Percentiles rank a stretch among this genome's conserved stretches.
phyloP scores from a whole-genome alignment of 164 flowering plant genomes.

The Nymphaea colorata region DNA sequence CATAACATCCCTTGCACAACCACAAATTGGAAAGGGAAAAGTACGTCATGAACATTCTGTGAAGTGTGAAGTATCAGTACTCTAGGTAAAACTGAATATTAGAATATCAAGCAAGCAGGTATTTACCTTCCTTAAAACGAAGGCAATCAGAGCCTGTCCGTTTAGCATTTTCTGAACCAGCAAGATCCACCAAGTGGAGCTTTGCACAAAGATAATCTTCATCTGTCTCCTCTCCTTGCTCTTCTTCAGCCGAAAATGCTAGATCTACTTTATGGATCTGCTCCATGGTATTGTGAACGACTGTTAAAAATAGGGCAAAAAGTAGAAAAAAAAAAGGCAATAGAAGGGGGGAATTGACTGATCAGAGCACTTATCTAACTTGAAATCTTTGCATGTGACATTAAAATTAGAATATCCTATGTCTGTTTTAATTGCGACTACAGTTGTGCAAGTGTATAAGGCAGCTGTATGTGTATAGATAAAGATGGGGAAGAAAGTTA shows the following conservation, averaged over 20 bases:
- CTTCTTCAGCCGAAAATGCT: conserved; percentile 18
- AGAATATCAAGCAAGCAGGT: neutral
- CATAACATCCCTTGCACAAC: too few relatives aligned
- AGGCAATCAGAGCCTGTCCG: conserved; percentile 97
- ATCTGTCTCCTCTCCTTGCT: conserved; percentile 20
- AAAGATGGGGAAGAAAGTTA: conserved; percentile 24
- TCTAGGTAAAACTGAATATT: too few relatives aligned
- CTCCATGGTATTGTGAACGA: conserved; percentile 97
- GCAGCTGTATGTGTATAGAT: neutral
- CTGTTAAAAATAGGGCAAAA: conserved; percentile 24
- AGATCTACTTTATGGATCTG: conserved; percentile 63
- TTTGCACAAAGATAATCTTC: conserved; percentile 94
- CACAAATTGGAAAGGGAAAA: too few relatives aligned
- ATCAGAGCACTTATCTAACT: too few relatives aligned
- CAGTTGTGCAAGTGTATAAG: too few relatives aligned
- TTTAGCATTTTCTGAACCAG: conserved; percentile 97
- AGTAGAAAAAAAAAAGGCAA: too few relatives aligned
- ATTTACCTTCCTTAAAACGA: conserved; percentile 91
- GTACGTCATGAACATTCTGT: too few relatives aligned
- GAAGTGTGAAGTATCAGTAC: too few relatives aligned
- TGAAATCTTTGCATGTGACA: too few relatives aligned
- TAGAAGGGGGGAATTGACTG: too few relatives aligned
- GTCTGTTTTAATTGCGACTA: too few relatives aligned
- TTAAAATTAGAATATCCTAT: too few relatives aligned
- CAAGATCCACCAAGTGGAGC: conserved; percentile 96